Conservation (phyloP, 192 early-diverging fungal species). For the Coemansia asiatica region DNA sequence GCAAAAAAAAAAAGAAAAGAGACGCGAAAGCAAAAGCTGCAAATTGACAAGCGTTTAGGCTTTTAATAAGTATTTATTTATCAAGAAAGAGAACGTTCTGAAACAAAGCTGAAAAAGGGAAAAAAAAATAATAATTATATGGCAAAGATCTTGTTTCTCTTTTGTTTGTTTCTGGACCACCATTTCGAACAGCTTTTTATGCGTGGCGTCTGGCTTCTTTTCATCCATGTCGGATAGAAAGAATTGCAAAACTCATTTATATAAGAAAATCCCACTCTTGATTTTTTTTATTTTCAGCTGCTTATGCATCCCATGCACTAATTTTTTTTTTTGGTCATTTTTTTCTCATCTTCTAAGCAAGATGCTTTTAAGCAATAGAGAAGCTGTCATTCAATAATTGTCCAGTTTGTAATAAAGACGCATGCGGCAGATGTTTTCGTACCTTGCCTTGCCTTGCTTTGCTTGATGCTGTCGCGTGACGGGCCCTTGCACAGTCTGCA, state of each 20-base stretch:
- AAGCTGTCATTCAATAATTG: not conserved
- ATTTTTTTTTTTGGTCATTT: not conserved
- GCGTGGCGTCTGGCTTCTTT: not conserved
- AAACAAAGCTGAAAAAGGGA: not conserved
- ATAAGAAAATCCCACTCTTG: not conserved
- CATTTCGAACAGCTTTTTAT: not conserved
- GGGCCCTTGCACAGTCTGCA: not conserved
- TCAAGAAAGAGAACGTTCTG: not conserved
- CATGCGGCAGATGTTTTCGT: not conserved
- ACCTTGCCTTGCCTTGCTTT: not conserved
- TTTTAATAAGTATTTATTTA: not conserved
- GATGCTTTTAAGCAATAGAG: not conserved
- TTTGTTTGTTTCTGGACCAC: not conserved
- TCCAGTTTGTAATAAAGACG: not conserved
- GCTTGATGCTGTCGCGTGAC: not conserved
- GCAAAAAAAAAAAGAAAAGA: not conserved
- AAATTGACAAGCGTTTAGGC: not conserved
- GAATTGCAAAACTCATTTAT: not conserved
- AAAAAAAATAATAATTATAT: not conserved
- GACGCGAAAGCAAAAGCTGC: not conserved
- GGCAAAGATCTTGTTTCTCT: not conserved
- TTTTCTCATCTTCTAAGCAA: not conserved
- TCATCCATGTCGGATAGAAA: not conserved
- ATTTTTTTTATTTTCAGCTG: slow-evolving; percentile 1
- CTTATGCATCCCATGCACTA: not conserved